These are phyloP conservation scores for Candida nemodendra DNA, from an alignment of 805 yeast species.

Conservation along the genomic window DNA sequence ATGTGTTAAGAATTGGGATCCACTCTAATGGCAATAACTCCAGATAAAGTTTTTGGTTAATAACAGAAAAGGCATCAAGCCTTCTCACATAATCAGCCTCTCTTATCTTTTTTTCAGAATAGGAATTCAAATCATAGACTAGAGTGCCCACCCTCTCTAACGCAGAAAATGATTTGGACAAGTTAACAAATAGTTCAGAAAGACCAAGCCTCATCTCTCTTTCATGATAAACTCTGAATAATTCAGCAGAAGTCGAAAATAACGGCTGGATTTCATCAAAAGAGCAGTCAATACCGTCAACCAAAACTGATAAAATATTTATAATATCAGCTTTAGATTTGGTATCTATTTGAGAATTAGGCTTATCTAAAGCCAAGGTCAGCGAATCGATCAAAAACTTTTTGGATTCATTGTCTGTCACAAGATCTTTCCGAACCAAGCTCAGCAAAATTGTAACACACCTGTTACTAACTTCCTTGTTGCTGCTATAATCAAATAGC, in stretches of 20 bases:
- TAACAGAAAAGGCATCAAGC: slow-evolving; percentile 59
- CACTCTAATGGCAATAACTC: slow-evolving; percentile 58
- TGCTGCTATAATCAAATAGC: slow-evolving; percentile 41
- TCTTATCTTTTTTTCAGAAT: slow-evolving; percentile 55
- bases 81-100: slow-evolving; percentile 81
- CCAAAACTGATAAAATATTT: slow-evolving; percentile 52
- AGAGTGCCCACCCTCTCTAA: slow-evolving; percentile 47
- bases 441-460: slow-evolving; percentile 51
- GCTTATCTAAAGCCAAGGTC: slow-evolving; percentile 58
- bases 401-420: slow-evolving; percentile 54
- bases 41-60: slow-evolving; percentile 56
- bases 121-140: slow-evolving; percentile 69
- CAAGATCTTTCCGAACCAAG: slow-evolving; percentile 56
- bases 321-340: slow-evolving; percentile 57
- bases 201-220: slow-evolving; percentile 60
- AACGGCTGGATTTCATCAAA: slow-evolving; percentile 45
- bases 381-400: slow-evolving; percentile 54
- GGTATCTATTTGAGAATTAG: slow-evolving; percentile 48
- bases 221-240: slow-evolving; percentile 60
- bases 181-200: slow-evolving; percentile 54
- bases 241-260: slow-evolving; percentile 31
- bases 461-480: slow-evolving; percentile 47
- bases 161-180: slow-evolving; percentile 52
- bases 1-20: slow-evolving; percentile 71
- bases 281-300: slow-evolving; percentile 51